phyloP scores from a whole-genome alignment of 371 early-diverging fungal species.

The Apophysomyces sp. region DNA sequence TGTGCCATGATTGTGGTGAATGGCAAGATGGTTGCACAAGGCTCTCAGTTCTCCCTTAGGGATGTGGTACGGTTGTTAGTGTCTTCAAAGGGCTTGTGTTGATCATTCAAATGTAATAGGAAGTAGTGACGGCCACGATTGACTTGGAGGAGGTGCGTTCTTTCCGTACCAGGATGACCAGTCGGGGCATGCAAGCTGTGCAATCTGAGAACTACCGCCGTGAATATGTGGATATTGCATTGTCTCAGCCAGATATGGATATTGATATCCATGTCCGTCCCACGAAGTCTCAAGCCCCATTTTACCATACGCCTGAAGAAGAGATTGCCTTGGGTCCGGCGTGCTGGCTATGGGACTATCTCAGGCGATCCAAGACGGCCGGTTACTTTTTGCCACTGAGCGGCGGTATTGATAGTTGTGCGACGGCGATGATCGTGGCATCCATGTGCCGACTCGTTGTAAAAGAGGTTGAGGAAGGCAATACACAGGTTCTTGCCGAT shows the following conservation, averaged over 20 bases:
- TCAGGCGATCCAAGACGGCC: slow-evolving; percentile 83
- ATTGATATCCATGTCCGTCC: slow-evolving; percentile 32
- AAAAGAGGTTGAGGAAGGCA: slow-evolving; percentile 62
- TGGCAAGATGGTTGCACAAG: slow-evolving; percentile 89
- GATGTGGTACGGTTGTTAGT: slow-evolving; percentile 74
- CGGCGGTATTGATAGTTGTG: slow-evolving; percentile 97
- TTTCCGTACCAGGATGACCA: slow-evolving; percentile 68
- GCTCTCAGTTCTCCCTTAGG: slow-evolving; percentile 87
- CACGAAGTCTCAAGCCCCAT: slow-evolving; percentile 26
- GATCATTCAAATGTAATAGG: slow-evolving; percentile 39
- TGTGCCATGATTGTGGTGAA: slow-evolving; percentile 89
- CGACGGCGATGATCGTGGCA: slow-evolving; percentile 89
- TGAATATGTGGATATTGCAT: slow-evolving; percentile 55
- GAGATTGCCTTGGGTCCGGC: slow-evolving; percentile 95
- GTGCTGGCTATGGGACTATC: slow-evolving; percentile 99
- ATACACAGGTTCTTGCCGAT: slow-evolving; percentile 74
- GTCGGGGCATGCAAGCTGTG: slow-evolving; percentile 84
- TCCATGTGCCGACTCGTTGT: slow-evolving; percentile 95
- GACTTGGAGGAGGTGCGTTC: slow-evolving; percentile 91
- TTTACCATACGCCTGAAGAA: slow-evolving; percentile 69
- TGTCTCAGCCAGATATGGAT: slow-evolving; percentile 52
- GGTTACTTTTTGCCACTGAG: slow-evolving; percentile 96
- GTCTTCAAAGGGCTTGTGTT: not conserved
- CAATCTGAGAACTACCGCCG: slow-evolving; percentile 60
- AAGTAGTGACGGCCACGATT: slow-evolving; percentile 89